Evolutionary conservation across 768 basidiomycete genomes (phyloP).

Genomic region (Hemileccinum impolitum): DNA sequence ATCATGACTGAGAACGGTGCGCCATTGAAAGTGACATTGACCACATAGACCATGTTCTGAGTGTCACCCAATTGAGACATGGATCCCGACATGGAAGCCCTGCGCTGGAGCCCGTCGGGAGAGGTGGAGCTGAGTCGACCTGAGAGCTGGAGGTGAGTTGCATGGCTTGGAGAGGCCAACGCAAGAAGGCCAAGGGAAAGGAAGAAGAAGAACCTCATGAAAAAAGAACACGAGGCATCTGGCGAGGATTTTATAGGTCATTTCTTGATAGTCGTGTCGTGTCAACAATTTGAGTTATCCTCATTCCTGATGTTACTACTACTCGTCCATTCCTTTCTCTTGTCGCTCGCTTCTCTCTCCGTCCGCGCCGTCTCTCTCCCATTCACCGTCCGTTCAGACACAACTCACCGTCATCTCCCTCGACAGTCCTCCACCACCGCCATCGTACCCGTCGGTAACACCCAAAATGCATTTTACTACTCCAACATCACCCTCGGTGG

Average conservation of each 20-base stretch:
- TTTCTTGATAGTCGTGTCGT: too few species aligned
- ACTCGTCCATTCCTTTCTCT: conserved; percentile 21
- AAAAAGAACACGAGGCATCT: neutral
- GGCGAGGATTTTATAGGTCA: conserved; percentile 7
- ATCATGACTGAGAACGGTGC: conserved; percentile 33
- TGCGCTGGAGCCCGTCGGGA: conserved; percentile 14
- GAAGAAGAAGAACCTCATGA: conserved; percentile 11
- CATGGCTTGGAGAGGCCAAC: conserved; percentile 3
- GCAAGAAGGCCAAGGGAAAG: conserved; percentile 11
- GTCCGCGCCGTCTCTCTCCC: conserved; percentile 33
- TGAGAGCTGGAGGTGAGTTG: conserved; percentile 13
- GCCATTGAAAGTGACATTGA: conserved; percentile 41
- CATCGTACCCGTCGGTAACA: conserved; percentile 53
- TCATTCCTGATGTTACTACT: conserved; percentile 8
- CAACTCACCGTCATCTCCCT: conserved; percentile 7
- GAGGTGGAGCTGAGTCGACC: conserved; percentile 11
- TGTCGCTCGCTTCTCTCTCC: conserved; percentile 11
- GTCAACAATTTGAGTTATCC: too few species aligned
- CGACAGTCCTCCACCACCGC: conserved; percentile 24
- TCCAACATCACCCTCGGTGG: conserved; percentile 69
- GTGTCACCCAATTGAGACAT: conserved; percentile 26
- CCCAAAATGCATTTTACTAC: conserved; percentile 70
- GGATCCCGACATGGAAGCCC: conserved; percentile 28
- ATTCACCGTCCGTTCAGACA: conserved; percentile 25
- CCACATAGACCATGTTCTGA: conserved; percentile 34